phyloP scores from a whole-genome alignment of 2,329 filamentous ascomycete species.

The Aspergillus fijiensis region DNA sequence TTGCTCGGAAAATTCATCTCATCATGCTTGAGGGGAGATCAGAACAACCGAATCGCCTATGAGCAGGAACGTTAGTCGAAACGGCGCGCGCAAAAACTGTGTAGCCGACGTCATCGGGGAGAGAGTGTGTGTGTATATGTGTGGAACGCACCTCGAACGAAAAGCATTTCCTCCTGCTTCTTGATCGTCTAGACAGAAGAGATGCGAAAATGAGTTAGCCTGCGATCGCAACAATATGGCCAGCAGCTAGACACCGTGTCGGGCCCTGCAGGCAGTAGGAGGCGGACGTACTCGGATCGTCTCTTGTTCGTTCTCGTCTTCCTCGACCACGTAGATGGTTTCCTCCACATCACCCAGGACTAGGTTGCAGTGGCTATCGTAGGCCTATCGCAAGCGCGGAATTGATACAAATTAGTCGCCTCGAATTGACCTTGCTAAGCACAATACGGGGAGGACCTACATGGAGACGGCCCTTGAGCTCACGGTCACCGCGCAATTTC shows the following conservation, averaged over 20 bases:
- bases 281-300: constrained; percentile 63
- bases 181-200: constrained; percentile 68
- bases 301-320: constrained; percentile 74
- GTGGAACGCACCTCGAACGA: constrained; percentile 77
- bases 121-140: background rate
- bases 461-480: constrained; percentile 92
- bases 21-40: constrained; percentile 61
- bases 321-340: constrained; percentile 90
- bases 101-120: background rate
- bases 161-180: constrained; percentile 98
- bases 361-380: constrained; percentile 97
- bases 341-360: constrained; percentile 96
- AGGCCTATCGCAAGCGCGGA: constrained; percentile 62
- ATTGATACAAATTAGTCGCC: constrained; percentile 5
- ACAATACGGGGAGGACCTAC: constrained; percentile 53
- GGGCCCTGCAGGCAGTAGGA: too few relatives aligned
- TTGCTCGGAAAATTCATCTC: background rate
- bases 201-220: background rate
- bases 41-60: constrained; percentile 71
- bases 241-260: background rate
- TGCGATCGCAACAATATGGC: background rate
- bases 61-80: constrained; percentile 24
- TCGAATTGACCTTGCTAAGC: background rate
- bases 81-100: background rate
- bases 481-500: constrained; percentile 91